Conservation (phyloP, 352 stramenopile genomes). For the Poterioochromonas sp. region DNA sequence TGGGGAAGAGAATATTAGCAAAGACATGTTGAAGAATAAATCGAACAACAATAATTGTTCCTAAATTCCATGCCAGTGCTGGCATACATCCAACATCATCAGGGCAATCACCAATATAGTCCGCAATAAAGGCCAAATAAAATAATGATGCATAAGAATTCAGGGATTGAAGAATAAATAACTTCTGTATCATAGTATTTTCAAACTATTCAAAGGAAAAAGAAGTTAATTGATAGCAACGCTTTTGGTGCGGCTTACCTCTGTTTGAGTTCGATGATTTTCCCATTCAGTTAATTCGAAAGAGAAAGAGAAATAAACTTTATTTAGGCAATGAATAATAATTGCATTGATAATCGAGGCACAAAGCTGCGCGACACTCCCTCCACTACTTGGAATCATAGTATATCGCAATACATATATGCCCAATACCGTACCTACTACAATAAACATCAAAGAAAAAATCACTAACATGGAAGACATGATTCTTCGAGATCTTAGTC, state of each 20-base stretch:
- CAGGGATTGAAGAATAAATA: slow-evolving; percentile 18
- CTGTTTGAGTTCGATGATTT: slow-evolving; percentile 71
- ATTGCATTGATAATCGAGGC: slow-evolving; percentile 59
- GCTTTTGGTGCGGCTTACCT: too few relatives aligned
- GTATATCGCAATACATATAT: slow-evolving; percentile 20
- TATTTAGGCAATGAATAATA: slow-evolving; percentile 84
- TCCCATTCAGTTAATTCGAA: slow-evolving; percentile 85
- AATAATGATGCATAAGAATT: slow-evolving; percentile 31
- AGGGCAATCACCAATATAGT: not conserved
- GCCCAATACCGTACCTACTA: not conserved
- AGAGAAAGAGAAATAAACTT: slow-evolving; percentile 75
- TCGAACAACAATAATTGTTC: slow-evolving; percentile 5
- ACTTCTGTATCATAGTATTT: slow-evolving; percentile 14
- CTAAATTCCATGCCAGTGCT: slow-evolving; percentile 5
- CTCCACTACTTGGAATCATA: not conserved
- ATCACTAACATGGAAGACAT: not conserved
- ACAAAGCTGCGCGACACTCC: not conserved
- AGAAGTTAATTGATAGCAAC: too few relatives aligned
- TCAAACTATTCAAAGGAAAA: slow-evolving; percentile 22
- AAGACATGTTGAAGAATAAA: not conserved
- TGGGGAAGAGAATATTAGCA: too few relatives aligned
- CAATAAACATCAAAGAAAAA: not conserved
- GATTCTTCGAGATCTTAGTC: too few relatives aligned
- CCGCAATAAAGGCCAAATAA: slow-evolving; percentile 25
- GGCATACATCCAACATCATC: not conserved